Evolutionary conservation across 2,329 filamentous ascomycete genomes (phyloP).

Genomic region (Hypoxylon sp.): DNA sequence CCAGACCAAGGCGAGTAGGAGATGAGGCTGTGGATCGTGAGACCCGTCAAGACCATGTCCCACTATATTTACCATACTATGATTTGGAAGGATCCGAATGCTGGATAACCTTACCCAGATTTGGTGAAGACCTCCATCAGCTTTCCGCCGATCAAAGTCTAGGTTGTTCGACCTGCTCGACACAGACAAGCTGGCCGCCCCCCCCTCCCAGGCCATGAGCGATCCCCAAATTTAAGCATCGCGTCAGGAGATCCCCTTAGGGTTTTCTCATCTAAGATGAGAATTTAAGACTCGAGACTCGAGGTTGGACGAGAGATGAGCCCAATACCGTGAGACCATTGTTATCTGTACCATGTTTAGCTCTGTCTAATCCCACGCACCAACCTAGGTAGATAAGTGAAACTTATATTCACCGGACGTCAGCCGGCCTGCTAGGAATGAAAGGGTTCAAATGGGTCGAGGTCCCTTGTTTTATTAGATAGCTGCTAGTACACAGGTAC

Average conservation of each 20-base stretch:
- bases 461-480: slow-evolving; percentile 6
- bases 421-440: neutral
- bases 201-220: slow-evolving; percentile 15
- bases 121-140: slow-evolving; percentile 37
- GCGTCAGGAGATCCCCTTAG: neutral
- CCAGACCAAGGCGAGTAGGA: slow-evolving; percentile 27
- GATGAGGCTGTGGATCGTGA: slow-evolving; percentile 41
- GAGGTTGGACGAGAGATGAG: slow-evolving; percentile 18
- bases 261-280: slow-evolving; percentile 14
- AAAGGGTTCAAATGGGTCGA: slow-evolving; percentile 14
- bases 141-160: slow-evolving; percentile 13
- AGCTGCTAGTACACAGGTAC: too few relatives aligned
- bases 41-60: slow-evolving; percentile 24
- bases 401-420: neutral
- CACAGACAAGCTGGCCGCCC: slow-evolving; percentile 13
- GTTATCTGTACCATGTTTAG: neutral
- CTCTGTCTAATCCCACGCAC: neutral
- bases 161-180: slow-evolving; percentile 5
- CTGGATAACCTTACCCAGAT: slow-evolving; percentile 20
- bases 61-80: slow-evolving; percentile 14
- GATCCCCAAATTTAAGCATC: slow-evolving; percentile 19
- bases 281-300: slow-evolving; percentile 14
- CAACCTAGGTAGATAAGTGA: neutral
- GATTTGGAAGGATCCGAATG: slow-evolving; percentile 36
- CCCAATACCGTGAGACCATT: slow-evolving; percentile 4